phyloP scores from a whole-genome alignment of 1,284 basidiomycete species.

The Somion occarium region DNA sequence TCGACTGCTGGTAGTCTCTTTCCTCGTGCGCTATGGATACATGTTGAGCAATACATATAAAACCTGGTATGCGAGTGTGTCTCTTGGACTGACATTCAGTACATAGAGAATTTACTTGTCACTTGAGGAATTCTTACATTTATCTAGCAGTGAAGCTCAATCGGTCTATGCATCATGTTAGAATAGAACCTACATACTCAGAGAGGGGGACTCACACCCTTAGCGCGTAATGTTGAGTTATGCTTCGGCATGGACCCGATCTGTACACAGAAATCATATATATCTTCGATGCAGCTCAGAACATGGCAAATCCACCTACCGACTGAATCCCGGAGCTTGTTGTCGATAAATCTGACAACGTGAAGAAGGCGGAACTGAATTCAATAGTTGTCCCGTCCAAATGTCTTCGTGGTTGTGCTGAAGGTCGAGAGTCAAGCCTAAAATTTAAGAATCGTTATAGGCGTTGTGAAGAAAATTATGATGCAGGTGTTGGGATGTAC shows the following conservation, averaged over 20 bases:
- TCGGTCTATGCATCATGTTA: not conserved
- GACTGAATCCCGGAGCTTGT: not conserved
- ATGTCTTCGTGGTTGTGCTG: not conserved
- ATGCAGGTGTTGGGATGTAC: not conserved
- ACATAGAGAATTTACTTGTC: too few species aligned
- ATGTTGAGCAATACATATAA: too few species aligned
- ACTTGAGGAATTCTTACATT: too few species aligned
- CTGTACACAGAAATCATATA: too few species aligned
- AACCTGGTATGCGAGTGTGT: too few species aligned
- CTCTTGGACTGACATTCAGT: too few species aligned
- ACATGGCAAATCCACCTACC: not conserved
- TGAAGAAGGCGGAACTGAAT: not conserved
- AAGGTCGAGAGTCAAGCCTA: not conserved
- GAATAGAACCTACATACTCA: not conserved
- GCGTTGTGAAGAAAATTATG: not conserved
- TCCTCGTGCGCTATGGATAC: too few species aligned
- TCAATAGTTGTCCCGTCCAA: not conserved
- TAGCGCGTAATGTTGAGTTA: too few species aligned
- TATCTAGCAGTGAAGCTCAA: too few species aligned
- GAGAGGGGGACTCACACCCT: not conserved
- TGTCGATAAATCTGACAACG: not conserved
- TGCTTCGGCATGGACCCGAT: too few species aligned
- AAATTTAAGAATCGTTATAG: not conserved
- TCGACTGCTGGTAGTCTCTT: too few species aligned
- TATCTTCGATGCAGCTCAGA: not conserved